phyloP scores from a whole-genome alignment of 257 asterid species.

The Plantago major region DNA sequence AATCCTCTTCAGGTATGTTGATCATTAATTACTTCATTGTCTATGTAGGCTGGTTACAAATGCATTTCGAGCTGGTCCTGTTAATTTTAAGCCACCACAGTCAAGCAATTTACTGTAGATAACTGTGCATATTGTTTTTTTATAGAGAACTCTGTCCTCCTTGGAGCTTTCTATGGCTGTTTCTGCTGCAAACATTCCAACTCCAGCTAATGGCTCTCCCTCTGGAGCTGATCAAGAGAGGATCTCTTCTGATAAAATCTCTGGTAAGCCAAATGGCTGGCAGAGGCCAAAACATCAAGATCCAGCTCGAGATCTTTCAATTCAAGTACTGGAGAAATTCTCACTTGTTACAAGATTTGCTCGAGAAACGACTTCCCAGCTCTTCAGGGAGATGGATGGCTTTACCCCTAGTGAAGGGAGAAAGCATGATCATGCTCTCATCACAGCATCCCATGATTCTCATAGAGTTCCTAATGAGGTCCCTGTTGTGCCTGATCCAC shows the following conservation, averaged over 20 bases:
- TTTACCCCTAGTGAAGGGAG: slow-evolving; percentile 50
- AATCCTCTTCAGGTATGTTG: slow-evolving; percentile 87
- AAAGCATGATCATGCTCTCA: slow-evolving; percentile 38
- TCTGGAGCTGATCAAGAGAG: slow-evolving; percentile 37
- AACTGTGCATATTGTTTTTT: slow-evolving; percentile 18
- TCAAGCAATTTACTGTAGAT: slow-evolving; percentile 12
- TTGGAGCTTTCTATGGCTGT: slow-evolving; percentile 86
- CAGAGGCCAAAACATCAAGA: slow-evolving; percentile 63
- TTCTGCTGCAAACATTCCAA: slow-evolving; percentile 45
- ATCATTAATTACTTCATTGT: slow-evolving; percentile 12
- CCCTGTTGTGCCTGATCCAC: slow-evolving; percentile 63
- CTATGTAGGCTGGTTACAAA: background rate
- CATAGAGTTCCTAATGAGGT: slow-evolving; percentile 35
- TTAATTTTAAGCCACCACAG: slow-evolving; percentile 6
- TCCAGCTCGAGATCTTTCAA: slow-evolving; percentile 87
- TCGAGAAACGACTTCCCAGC: slow-evolving; percentile 97
- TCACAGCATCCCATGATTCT: slow-evolving; percentile 36
- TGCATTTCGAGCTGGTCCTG: slow-evolving; percentile 1
- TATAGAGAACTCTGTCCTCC: slow-evolving; percentile 83
- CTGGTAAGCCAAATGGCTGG: slow-evolving; percentile 49
- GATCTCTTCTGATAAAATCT: slow-evolving; percentile 35
- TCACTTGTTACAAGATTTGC: slow-evolving; percentile 97
- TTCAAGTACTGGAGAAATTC: slow-evolving; percentile 91
- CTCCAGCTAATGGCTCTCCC: slow-evolving; percentile 46
- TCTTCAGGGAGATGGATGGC: slow-evolving; percentile 77